phyloP scores from a whole-genome alignment of 176 grass and related monocot genomes.

The Poa annua region DNA sequence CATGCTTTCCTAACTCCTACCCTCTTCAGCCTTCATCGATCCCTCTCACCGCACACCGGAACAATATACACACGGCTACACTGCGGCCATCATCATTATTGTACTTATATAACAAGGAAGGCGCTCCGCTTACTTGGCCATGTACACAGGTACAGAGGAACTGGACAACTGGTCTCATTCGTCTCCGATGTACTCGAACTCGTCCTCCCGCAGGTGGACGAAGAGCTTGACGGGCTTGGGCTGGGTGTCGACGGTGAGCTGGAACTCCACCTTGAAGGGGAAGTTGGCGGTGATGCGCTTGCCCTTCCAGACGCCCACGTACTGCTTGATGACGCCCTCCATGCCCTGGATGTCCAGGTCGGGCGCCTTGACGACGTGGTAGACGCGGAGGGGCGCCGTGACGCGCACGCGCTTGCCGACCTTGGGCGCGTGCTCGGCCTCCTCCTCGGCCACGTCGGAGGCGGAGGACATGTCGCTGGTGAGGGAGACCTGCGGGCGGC shows the following conservation, averaged over 20 bases:
- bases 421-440: conserved; percentile 72
- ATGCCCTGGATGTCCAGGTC: conserved; percentile 87
- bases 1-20: conserved; percentile 7
- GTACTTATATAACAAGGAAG: conserved; percentile 15
- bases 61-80: conserved; percentile 52
- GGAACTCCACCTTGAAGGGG: conserved; percentile 91
- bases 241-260: conserved; percentile 59
- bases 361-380: conserved; percentile 90
- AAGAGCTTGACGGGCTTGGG: conserved; percentile 80
- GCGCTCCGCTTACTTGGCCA: conserved; percentile 31
- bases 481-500: conserved; percentile 66
- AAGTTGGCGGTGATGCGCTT: conserved; percentile 88
- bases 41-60: conserved; percentile 22
- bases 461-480: conserved; percentile 57
- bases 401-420: conserved; percentile 83
- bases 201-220: conserved; percentile 88
- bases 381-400: conserved; percentile 75
- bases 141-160: conserved; percentile 15
- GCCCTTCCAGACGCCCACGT: conserved; percentile 88
- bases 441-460: conserved; percentile 62
- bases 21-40: conserved; percentile 34
- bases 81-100: conserved; percentile 43
- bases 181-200: conserved; percentile 78
- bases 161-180: conserved; percentile 22
- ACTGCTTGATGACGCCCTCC: conserved; percentile 94